Conservation (phyloP, 1,284 basidiomycete species). For the Ceratobasidium sp. region DNA sequence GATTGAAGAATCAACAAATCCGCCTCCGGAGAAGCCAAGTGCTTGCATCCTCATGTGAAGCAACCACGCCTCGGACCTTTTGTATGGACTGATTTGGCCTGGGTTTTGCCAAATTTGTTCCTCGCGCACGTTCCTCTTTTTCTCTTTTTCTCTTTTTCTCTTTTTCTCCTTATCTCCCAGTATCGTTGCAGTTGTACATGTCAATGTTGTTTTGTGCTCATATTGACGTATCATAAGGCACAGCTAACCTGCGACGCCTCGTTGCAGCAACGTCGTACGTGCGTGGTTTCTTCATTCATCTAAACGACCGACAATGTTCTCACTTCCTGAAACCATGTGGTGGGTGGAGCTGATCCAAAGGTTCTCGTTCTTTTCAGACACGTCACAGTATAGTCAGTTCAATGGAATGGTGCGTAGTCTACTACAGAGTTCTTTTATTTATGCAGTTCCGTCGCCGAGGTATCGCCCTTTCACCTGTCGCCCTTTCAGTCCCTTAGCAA, state of each 20-base stretch:
- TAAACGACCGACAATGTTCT: slow-evolving; percentile 2
- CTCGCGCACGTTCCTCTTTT: not conserved
- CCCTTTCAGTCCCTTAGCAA: slow-evolving; percentile 70
- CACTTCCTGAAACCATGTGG: slow-evolving; percentile 27
- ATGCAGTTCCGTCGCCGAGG: slow-evolving; percentile 77
- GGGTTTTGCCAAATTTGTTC: slow-evolving; percentile 10
- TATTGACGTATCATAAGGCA: slow-evolving; percentile 15
- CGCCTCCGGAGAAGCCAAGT: slow-evolving; percentile 60
- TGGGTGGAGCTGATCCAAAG: slow-evolving; percentile 4
- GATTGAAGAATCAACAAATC: slow-evolving; percentile 70
- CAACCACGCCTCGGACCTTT: slow-evolving; percentile 25
- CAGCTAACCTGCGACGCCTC: slow-evolving; percentile 33
- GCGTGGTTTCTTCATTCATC: slow-evolving; percentile 30
- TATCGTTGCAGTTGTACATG: slow-evolving; percentile 12
- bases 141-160: not conserved
- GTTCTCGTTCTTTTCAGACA: slow-evolving; percentile 5
- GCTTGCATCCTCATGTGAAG: slow-evolving; percentile 77
- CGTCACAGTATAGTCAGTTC: slow-evolving; percentile 19
- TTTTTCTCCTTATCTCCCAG: not conserved
- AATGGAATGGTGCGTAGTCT: slow-evolving; percentile 21
- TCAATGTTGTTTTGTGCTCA: slow-evolving; percentile 20
- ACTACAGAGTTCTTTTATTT: slow-evolving; percentile 48
- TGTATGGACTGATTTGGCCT: slow-evolving; percentile 30
- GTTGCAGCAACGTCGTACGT: slow-evolving; percentile 17
- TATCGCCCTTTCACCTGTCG: slow-evolving; percentile 69